Evolutionary conservation across 129 eudicot species (phyloP).

Genomic region (Tagetes erecta): DNA sequence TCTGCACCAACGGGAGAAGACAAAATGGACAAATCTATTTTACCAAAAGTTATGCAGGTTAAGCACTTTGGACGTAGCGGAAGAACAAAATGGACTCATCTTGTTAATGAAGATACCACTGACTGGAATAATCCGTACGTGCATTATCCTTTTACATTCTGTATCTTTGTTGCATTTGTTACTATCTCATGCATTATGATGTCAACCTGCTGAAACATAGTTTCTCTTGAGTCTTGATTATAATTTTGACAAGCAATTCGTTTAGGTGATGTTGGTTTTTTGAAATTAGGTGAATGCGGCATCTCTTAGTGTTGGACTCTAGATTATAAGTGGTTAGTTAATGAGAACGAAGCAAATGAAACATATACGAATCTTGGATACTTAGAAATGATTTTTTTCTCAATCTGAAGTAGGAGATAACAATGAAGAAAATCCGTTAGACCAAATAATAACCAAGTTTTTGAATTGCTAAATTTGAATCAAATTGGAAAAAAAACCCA

Average conservation of each 20-base stretch:
- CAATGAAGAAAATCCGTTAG: too few relatives aligned
- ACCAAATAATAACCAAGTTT: too few relatives aligned
- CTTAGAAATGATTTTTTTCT: too few relatives aligned
- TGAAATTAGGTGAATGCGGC: background rate
- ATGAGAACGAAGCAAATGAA: too few relatives aligned
- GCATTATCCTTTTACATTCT: background rate
- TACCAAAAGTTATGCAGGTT: constrained; percentile 97
- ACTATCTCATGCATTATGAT: constrained; percentile 16
- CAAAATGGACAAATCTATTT: constrained; percentile 85
- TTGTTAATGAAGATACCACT: constrained; percentile 95
- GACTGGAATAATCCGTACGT: constrained; percentile 99
- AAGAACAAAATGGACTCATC: constrained; percentile 96
- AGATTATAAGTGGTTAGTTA: too few relatives aligned
- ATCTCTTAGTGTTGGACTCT: background rate
- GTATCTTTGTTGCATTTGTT: background rate
- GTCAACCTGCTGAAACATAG: constrained; percentile 13
- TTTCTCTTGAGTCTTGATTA: background rate
- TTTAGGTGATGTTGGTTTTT: constrained; percentile 14
- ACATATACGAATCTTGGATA: too few relatives aligned
- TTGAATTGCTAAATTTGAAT: too few relatives aligned
- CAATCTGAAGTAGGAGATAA: too few relatives aligned
- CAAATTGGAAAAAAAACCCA: too few relatives aligned
- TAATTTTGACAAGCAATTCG: background rate
- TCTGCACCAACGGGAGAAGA: constrained; percentile 96
- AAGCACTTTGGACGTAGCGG: constrained; percentile 98